Conservation (phyloP, 2,329 filamentous ascomycete genomes). For the Macrophomina pseudophaseolina region DNA sequence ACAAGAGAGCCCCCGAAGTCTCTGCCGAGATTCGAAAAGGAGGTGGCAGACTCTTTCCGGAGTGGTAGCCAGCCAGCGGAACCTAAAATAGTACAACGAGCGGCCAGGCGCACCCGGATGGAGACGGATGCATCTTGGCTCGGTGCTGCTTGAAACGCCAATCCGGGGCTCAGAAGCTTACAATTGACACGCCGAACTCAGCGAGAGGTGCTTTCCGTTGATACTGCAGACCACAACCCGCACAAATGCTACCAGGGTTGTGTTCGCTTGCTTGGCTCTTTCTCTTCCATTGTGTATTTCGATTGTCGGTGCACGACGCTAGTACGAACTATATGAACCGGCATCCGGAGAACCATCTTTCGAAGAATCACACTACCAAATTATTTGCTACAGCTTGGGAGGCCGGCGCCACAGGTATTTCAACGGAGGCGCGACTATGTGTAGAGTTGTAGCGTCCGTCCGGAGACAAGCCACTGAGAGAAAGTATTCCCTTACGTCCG, state of each 20-base stretch:
- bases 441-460: too few species aligned
- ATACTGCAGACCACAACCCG: not conserved
- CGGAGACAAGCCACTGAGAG: too few species aligned
- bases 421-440: too few species aligned
- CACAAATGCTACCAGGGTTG: not conserved
- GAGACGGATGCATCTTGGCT: constrained; percentile 1
- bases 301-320: not conserved
- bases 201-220: not conserved
- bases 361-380: not conserved
- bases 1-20: not conserved
- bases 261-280: not conserved
- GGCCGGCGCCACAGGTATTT: too few species aligned
- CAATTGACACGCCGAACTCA: not conserved
- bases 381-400: too few species aligned
- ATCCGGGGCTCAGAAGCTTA: not conserved
- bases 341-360: not conserved
- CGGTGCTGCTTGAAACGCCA: constrained; percentile 5
- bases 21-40: not conserved
- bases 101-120: not conserved
- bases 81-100: not conserved
- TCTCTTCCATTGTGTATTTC: not conserved
- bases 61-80: not conserved
- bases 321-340: not conserved
- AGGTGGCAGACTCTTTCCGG: too few species aligned
- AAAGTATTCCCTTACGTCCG: too few species aligned